Conservation (phyloP, 371 early-diverging fungal genomes). For the Blakeslea trispora region DNA sequence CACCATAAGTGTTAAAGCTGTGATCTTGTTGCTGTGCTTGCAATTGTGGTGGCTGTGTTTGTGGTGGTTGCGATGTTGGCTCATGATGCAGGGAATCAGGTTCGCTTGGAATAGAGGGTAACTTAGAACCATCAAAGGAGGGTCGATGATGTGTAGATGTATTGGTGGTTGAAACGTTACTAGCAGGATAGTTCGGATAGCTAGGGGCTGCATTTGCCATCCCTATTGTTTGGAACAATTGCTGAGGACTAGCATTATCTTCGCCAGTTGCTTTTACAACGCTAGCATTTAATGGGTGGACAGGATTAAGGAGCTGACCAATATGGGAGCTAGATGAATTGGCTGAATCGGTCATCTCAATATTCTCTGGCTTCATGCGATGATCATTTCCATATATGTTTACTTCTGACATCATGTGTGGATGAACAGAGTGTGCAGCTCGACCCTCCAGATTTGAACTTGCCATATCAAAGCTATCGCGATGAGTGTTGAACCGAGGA, state of each 20-base stretch:
- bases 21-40: background rate
- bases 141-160: conserved; percentile 1
- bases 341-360: conserved; percentile 13
- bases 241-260: conserved; percentile 5
- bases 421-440: conserved; percentile 17
- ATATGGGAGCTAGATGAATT: conserved; percentile 34
- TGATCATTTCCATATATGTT: conserved; percentile 12
- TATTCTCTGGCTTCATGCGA: conserved; percentile 4
- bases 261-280: conserved; percentile 5
- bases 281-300: conserved; percentile 32
- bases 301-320: conserved; percentile 43
- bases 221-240: conserved; percentile 22
- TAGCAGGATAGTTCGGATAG: conserved; percentile 13
- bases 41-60: background rate
- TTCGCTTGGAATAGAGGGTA: conserved; percentile 15
- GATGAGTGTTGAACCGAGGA: conserved; percentile 14
- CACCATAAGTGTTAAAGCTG: conserved; percentile 2
- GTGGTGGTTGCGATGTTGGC: background rate
- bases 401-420: conserved; percentile 29
- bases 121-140: conserved; percentile 10
- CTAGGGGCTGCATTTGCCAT: conserved; percentile 9
- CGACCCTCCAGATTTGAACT: conserved; percentile 1
- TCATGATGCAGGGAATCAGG: background rate
- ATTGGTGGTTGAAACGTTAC: background rate
- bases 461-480: conserved; percentile 25